Evolutionary conservation across 345 rosid species (phyloP).

Genomic region (Moricandia arvensis): DNA sequence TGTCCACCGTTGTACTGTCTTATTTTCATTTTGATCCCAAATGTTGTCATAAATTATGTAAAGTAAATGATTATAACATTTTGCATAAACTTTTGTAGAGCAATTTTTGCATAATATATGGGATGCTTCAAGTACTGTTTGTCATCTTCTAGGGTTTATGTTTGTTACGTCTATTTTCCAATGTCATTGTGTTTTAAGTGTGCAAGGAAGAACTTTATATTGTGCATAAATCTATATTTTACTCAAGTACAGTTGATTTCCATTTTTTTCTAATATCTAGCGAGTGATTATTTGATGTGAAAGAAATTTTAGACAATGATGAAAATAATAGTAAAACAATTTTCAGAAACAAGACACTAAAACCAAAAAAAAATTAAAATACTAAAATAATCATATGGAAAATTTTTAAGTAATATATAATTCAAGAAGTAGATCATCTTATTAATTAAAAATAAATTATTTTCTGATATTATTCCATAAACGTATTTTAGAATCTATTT

Average conservation of each 20-base stretch:
- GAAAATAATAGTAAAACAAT: too few species aligned
- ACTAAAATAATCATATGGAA: too few species aligned
- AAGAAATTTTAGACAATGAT: not conserved
- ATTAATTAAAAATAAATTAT: too few species aligned
- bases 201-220: slow-evolving; percentile 21
- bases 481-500: too few species aligned
- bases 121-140: not conserved
- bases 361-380: too few species aligned
- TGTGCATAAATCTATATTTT: not conserved
- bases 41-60: not conserved
- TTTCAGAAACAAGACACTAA: too few species aligned
- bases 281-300: not conserved
- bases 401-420: too few species aligned
- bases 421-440: too few species aligned
- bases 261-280: not conserved
- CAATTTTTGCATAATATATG: not conserved
- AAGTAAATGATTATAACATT: not conserved
- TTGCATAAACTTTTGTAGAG: not conserved
- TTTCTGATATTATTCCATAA: too few species aligned
- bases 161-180: not conserved
- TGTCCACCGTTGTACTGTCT: not conserved
- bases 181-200: slow-evolving; percentile 7
- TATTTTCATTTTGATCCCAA: not conserved
- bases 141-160: not conserved
- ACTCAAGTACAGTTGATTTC: slow-evolving; percentile 1